Percentiles rank a stretch among this genome's conserved stretches.
These are phyloP conservation scores for Tulasnella calospora DNA, from an alignment of 768 basidiomycete species.

Conservation along the genomic window DNA sequence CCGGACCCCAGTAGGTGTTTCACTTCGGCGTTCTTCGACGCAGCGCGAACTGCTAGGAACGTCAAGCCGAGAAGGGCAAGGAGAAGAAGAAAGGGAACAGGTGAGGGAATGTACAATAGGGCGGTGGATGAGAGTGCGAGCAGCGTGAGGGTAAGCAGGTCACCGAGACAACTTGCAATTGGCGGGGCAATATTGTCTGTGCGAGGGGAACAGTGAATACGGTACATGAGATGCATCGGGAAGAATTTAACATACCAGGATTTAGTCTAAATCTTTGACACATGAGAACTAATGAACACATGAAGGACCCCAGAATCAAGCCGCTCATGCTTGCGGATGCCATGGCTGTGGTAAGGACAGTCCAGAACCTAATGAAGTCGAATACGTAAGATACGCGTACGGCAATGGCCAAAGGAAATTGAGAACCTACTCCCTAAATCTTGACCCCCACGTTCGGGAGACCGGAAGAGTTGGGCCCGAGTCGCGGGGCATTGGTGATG, in stretches of 20 bases:
- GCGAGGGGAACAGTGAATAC: not conserved
- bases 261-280: conserved; percentile 73
- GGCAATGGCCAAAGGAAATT: not conserved
- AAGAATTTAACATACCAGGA: conserved; percentile 55
- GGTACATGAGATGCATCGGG: not conserved
- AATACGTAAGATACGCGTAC: not conserved
- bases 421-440: conserved; percentile 25
- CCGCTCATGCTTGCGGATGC: conserved; percentile 73
- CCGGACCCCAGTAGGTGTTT: conserved; percentile 72
- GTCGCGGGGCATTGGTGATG: not conserved
- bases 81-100: conserved; percentile 35
- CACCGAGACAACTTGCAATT: conserved; percentile 86
- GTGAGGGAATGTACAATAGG: conserved; percentile 8
- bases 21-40: conserved; percentile 62
- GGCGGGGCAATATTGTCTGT: conserved; percentile 94
- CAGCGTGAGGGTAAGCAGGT: conserved; percentile 82
- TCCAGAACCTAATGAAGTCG: conserved; percentile 53
- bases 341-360: conserved; percentile 76
- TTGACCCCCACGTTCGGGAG: conserved; percentile 9
- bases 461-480: not conserved
- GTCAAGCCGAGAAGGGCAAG: conserved; percentile 41
- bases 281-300: conserved; percentile 75
- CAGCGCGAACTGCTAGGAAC: conserved; percentile 49
- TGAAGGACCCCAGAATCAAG: conserved; percentile 82
- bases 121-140: conserved; percentile 53